Base-by-base conservation (phyloP, 371 early-diverging fungal genomes). In the Blastocladiella emersonii region DNA sequence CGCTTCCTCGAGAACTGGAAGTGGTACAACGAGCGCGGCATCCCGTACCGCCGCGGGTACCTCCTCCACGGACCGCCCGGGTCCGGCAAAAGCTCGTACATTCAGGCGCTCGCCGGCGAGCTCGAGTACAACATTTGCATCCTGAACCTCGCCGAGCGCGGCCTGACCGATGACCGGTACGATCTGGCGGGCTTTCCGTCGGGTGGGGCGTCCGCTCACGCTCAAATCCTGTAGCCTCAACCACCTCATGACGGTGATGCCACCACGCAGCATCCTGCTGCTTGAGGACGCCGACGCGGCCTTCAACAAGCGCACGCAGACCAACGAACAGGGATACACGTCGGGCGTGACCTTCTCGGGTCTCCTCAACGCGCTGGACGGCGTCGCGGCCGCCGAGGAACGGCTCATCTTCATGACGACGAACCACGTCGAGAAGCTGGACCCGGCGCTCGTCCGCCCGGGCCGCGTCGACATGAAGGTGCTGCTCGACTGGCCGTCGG, bases 221-320 rank as follows among this genome's bases (percentile, higher is more conserved):
- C 25, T 7, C 21, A 48, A n/a, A 23, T n/a, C 23, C 5, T 8
- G 6, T 6, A 48, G 48, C 23, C 71, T 98, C 41, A 89, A 91
- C 65, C 92, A 94, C 65, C 73, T 98, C 64, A 74, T 99, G 61
- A 93, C 90, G 57, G 90, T 94, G 63, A 83, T 90, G 39, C 98
- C 99, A 13, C 90, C 92, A 62, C 86, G 98, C 36, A 91, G 95
- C 64, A 85, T 99, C 45, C 86, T 99, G 70, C 76, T 99, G 61
- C 79, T 99, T 37, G 99, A 99, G 74, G 99, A 99, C 73, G 87
- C 99, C 48, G 99, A 99, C 72, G 98, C 99, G 1, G 98, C 99
- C 4, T 99, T 99, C 69, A 77, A 81, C 23, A 83, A 82, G 69
- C 77, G 81, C 65, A 76, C 71, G 55, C 84, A 79, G 60, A 64